Conservation (phyloP, 345 rosid genomes). For the Salix udensis region DNA sequence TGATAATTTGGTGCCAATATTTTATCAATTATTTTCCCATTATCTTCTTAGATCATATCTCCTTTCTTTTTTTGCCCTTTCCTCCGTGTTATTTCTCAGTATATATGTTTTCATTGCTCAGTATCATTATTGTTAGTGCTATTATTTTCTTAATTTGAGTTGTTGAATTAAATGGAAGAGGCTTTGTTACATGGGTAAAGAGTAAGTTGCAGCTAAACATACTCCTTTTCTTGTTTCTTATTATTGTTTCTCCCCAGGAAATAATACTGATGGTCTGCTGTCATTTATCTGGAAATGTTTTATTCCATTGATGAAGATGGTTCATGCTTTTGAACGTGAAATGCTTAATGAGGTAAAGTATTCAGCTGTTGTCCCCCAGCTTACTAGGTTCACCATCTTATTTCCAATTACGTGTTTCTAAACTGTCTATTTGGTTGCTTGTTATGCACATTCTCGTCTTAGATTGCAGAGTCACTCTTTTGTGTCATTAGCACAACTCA, state of each 20-base stretch:
- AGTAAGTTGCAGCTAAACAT: background rate
- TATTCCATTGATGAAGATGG: slow-evolving; percentile 64
- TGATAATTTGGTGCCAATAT: background rate
- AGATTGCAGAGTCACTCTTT: slow-evolving; percentile 65
- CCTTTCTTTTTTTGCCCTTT: background rate
- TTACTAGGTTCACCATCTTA: slow-evolving; percentile 1
- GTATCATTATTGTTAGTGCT: background rate
- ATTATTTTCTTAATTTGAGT: background rate
- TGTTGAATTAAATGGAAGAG: slow-evolving; percentile 2
- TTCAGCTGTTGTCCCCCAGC: background rate
- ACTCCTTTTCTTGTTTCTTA: slow-evolving; percentile 1
- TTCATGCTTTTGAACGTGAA: slow-evolving; percentile 55
- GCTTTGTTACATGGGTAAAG: background rate
- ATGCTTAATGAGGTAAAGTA: slow-evolving; percentile 61
- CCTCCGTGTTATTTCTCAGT: background rate
- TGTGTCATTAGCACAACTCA: slow-evolving; percentile 51
- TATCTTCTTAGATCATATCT: background rate
- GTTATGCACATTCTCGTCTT: slow-evolving; percentile 23
- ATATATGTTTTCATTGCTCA: background rate
- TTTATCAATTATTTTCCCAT: background rate
- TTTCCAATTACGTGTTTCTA: slow-evolving; percentile 18
- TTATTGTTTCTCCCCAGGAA: slow-evolving; percentile 29
- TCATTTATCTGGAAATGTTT: slow-evolving; percentile 63
- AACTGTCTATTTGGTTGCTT: slow-evolving; percentile 8
- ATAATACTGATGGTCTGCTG: slow-evolving; percentile 39